Evolutionary conservation across 805 yeast genomes (phyloP), one percentile per base, ranked within the genome.

Genomic region (Spathaspora hagerdaliae): DNA sequence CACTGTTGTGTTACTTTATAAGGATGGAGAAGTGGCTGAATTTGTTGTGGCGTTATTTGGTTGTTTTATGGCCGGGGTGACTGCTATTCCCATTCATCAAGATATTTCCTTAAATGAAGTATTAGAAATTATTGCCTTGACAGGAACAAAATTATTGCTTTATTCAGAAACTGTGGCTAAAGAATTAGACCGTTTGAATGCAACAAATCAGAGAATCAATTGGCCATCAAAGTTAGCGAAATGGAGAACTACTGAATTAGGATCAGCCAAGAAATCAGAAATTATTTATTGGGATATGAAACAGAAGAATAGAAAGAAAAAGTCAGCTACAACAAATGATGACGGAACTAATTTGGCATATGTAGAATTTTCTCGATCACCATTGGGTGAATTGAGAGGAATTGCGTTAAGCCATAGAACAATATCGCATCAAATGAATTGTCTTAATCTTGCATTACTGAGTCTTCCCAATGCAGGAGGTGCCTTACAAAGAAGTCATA

Each of bases 401-500:
- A 96, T 94, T 32, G 96, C 95, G 1, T 78, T 94, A 59, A 86
- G 94, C 24, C 98, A 94, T 61, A 73, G 88, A 48, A 90, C 96
- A 0, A 78, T 94, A 6, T 75, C 86, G 59, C 92, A 88, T 53
- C 99, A 94, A 59, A 87, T 94, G 91, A 77, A 79, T 49, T 78
- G 88, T 39, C 58, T 94, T 24, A 77, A 85, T 5, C 74, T 82
- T 8, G 79, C 92, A 11, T 65, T 92, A 7, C 80, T 81, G 54
- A 83, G 90, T 39, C 68, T 73, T 51, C 86, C 87, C 2, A 75
- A 79, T 43, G 73, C 78, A n/a, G 75, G 81, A 38, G 77, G 80
- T 2, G 78, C 74, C 31, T 66, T 78, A 10, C 74, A 80, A 15
- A 65, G 74, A 50, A 60, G 65, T 34, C 53, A 56, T 31, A 48